A percentile compares a stretch with the other conserved stretches of the same genome.
phyloP scores from a whole-genome alignment of 129 eudicot genomes.

The Lactuca sativa region DNA sequence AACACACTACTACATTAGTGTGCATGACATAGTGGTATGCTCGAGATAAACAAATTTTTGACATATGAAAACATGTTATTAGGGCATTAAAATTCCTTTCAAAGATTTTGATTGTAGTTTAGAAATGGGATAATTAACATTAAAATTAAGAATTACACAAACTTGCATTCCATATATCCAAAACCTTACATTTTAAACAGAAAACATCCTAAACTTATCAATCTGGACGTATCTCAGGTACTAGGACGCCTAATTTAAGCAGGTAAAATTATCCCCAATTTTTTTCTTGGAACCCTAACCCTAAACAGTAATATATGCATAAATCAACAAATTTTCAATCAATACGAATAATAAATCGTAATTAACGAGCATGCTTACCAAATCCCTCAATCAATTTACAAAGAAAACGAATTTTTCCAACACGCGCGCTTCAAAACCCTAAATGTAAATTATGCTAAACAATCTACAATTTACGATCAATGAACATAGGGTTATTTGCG shows the following conservation, averaged over 20 bases:
- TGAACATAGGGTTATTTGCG: slow-evolving; percentile 21
- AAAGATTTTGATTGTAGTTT: not conserved
- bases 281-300: slow-evolving; percentile 43
- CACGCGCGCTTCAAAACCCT: slow-evolving; percentile 39
- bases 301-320: slow-evolving; percentile 21
- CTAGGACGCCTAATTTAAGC: not conserved
- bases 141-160: slow-evolving; percentile 2
- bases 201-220: not conserved
- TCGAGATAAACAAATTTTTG: not conserved
- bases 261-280: slow-evolving; percentile 17
- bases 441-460: slow-evolving; percentile 19
- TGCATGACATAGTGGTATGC: not conserved
- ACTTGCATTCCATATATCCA: not conserved
- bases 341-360: not conserved
- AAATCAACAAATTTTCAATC: slow-evolving; percentile 8
- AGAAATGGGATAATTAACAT: not conserved
- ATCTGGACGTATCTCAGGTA: not conserved
- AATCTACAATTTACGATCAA: slow-evolving; percentile 7
- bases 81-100: not conserved
- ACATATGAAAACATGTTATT: not conserved
- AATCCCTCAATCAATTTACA: slow-evolving; percentile 45
- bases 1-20: slow-evolving; percentile 5
- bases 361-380: slow-evolving; percentile 34
- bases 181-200: slow-evolving; percentile 3
- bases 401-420: slow-evolving; percentile 13